Percentiles rank a stretch among this genome's conserved stretches.
Conservation (phyloP, 768 basidiomycete genomes). For the Russula earlei region DNA sequence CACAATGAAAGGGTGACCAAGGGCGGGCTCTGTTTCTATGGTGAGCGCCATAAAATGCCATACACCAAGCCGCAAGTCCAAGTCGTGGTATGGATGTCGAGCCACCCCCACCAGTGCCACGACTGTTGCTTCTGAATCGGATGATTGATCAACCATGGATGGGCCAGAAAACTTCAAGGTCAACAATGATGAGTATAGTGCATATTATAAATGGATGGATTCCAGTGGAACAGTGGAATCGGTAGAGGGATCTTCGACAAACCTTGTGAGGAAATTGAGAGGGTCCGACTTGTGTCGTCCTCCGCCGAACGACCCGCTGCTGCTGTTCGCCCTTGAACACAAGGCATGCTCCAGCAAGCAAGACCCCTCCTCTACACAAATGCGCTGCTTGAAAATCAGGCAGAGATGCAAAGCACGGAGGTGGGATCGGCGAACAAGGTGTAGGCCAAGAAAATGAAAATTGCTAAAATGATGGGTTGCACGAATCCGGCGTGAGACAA, state of each 20-base stretch:
- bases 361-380: conserved; percentile 17
- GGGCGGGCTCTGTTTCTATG: conserved; percentile 79
- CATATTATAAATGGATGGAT: conserved; percentile 56
- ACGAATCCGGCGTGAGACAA: conserved; percentile 51
- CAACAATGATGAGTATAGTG: conserved; percentile 58
- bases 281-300: conserved; percentile 50
- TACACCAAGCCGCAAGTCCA: conserved; percentile 57
- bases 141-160: conserved; percentile 69
- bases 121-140: conserved; percentile 65
- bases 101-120: conserved; percentile 59
- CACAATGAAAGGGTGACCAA: conserved; percentile 68
- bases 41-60: conserved; percentile 81
- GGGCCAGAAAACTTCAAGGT: conserved; percentile 50
- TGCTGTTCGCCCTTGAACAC: conserved; percentile 50
- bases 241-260: conserved; percentile 55
- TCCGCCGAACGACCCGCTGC: conserved; percentile 36
- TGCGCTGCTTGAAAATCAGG: conserved; percentile 53
- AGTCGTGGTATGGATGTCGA: conserved; percentile 73
- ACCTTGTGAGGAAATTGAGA: conserved; percentile 62
- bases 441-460: conserved; percentile 52
- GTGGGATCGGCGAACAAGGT: conserved; percentile 59
- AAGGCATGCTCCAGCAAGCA: conserved; percentile 72
- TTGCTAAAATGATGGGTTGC: conserved; percentile 59
- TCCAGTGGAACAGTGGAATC: conserved; percentile 54
- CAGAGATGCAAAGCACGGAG: conserved; percentile 53